Evolutionary conservation across 2,329 filamentous ascomycete species (phyloP), one percentile per base, ranked within the genome.

Genomic region (Alternaria panax): DNA sequence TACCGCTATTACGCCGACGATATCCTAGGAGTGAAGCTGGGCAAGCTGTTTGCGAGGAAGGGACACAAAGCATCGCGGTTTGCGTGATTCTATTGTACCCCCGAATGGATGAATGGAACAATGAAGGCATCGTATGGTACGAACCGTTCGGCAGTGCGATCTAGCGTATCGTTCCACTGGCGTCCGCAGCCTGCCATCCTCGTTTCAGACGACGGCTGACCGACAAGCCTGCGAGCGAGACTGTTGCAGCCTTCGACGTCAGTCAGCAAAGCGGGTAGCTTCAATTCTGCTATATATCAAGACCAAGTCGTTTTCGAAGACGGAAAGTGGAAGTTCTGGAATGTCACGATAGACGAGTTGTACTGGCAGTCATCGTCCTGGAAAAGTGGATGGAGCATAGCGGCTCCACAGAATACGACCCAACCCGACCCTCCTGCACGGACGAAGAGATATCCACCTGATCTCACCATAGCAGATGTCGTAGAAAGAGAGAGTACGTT

Each of bases 231-330:
- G 2, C 60, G 69, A 16, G 63, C 70, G 12, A 52, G 63, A 43
- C 43, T 71, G 8, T 60, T 71, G 8, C 69, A 72, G 45, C 71
- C 69, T 5, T 70, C 68, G 2, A 73, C 69, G 2, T 67, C 65
- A 4, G 25, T 56, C 22, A 54, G 41, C 18, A 70, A 64, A 61
- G 52, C 63, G 1, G 69, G 69, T 2, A 62, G 58, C 24, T 70
- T 71, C 59, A 71, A 72, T 52, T 60, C 59, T 24, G 71, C 68
- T 0, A 72, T 73, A 5, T 71, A 72, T 52, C 68, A 73, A 38
- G 68, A 72, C 54, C 71, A 73, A 47, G 63, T 71, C 32, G 67
- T 72, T 5, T 60, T 68, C 2, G 67, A 70, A 30, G 56, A 71
- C 30, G 64, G 68, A 0, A 67, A 64, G 41, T 73, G 68, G 68